Evolutionary conservation across 169 alveolate species (phyloP).

Genomic region (Fabrea salina): DNA sequence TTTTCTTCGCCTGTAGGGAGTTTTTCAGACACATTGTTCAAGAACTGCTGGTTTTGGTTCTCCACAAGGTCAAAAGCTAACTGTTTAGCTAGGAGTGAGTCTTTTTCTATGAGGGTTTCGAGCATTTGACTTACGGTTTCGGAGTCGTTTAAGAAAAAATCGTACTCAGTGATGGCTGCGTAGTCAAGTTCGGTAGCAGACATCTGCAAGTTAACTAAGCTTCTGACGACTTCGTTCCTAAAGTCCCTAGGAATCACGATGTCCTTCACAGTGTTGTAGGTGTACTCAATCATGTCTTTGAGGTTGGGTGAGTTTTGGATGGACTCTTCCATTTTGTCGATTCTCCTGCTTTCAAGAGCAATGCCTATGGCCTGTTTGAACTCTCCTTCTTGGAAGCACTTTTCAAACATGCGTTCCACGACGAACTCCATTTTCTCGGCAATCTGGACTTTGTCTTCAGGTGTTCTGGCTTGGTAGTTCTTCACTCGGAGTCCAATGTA

Average conservation of each 20-base stretch:
- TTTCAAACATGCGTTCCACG: slow-evolving; percentile 85
- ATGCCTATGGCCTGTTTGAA: slow-evolving; percentile 93
- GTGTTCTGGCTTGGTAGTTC: slow-evolving; percentile 37
- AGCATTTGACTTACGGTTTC: slow-evolving; percentile 86
- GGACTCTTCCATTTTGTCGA: slow-evolving; percentile 85
- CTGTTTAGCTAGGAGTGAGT: slow-evolving; percentile 86
- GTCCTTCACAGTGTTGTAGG: slow-evolving; percentile 64
- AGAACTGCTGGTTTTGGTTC: slow-evolving; percentile 87
- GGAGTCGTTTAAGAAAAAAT: slow-evolving; percentile 81
- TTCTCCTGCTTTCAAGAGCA: slow-evolving; percentile 91
- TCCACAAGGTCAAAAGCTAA: slow-evolving; percentile 92
- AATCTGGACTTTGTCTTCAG: slow-evolving; percentile 19
- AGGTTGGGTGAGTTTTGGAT: slow-evolving; percentile 62
- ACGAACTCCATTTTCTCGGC: slow-evolving; percentile 80
- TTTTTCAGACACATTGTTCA: slow-evolving; percentile 57
- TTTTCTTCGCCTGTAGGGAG: slow-evolving; percentile 7
- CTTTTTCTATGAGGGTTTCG: slow-evolving; percentile 66
- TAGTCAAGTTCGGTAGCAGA: slow-evolving; percentile 61
- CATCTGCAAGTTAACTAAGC: slow-evolving; percentile 59
- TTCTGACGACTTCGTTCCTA: slow-evolving; percentile 60
- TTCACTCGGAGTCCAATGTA: slow-evolving; percentile 62
- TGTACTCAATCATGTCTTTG: slow-evolving; percentile 57
- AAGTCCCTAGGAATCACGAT: slow-evolving; percentile 61
- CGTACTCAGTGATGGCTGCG: slow-evolving; percentile 77
- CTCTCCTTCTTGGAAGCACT: slow-evolving; percentile 81